Base-by-base conservation (phyloP, 1,284 basidiomycete species). In the Malassezia globosa region DNA sequence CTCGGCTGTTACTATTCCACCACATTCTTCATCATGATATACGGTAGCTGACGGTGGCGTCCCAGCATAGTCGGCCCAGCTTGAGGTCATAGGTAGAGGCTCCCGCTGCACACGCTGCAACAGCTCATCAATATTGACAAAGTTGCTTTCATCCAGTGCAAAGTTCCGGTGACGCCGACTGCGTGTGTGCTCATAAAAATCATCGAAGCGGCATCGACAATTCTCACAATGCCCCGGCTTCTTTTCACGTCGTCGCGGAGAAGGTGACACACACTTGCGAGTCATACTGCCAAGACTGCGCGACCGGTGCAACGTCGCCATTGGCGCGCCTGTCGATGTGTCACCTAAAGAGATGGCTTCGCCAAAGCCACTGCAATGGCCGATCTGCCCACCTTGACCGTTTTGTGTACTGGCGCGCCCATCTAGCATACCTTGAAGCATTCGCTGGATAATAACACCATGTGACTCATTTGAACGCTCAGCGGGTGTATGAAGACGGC, bases 151-250 rank as follows among this genome's bases (percentile, higher is more conserved):
- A 64, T 89, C 81, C 29, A 74, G 73, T 1, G 94, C 90, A 72
- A 90, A 97, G 58, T 83, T 84, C 51, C 82, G 81, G 71, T 99
- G 94, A 62, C 78, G 84, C 44, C 79, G 79, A 10, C 81, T 78
- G 25, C 75, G 73, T 46, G 87, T 78, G 69, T 99, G 94, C 87
- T 96, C 58, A 55, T 81, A 81, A 63, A 97, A 92, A 73, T 95
- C 84, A 0, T 84, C 82, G 68, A 90, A 99, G 71, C 88, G 87
- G 47, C 80, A 68, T 19, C 92, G 80, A 73, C 94, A 99, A 72
- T 90, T 94, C 71, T 99, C 94, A 73, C 94, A 99, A 73, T 96
- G 97, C 8, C 94, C 94, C 6, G 90, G 87, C 72, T 87, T 95
- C 65, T 79, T 83, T 44, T 80, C 83, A 74, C 87, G 49, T 1